These are phyloP conservation scores for Trichoderma pleuroti DNA, from an alignment of 2,329 filamentous ascomycete genomes.

Conservation along the genomic window DNA sequence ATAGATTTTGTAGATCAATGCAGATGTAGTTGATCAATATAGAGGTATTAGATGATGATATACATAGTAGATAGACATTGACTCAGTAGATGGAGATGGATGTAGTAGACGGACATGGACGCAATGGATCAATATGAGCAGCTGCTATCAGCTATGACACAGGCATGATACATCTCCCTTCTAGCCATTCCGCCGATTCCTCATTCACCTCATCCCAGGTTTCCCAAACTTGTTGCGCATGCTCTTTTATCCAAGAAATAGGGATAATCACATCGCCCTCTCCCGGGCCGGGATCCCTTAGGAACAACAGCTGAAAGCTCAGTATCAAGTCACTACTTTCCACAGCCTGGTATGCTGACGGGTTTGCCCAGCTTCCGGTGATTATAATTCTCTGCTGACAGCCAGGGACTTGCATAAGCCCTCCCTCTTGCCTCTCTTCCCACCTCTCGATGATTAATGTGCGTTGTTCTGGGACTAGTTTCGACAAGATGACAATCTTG, in stretches of 20 bases:
- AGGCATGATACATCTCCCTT: not conserved
- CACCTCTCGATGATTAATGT: not conserved
- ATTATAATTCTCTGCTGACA: not conserved
- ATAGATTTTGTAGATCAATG: not conserved
- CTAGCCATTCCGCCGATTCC: not conserved
- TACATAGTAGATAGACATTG: not conserved
- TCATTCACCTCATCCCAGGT: not conserved
- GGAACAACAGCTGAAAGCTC: not conserved
- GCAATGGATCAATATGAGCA: not conserved
- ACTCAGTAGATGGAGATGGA: not conserved
- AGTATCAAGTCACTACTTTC: not conserved
- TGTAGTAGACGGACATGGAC: not conserved
- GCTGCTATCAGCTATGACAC: not conserved
- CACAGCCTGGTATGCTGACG: not conserved
- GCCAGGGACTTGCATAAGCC: not conserved
- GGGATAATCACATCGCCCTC: not conserved
- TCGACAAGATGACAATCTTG: not conserved
- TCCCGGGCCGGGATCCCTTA: not conserved
- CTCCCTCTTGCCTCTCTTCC: not conserved
- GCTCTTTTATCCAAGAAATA: not conserved
- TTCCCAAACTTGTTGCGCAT: not conserved
- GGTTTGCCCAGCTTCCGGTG: not conserved
- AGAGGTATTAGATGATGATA: not conserved
- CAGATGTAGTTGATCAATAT: not conserved
- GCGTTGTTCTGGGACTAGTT: not conserved